These are phyloP conservation scores for Yamadazyma siamensis DNA, from an alignment of 1,139 yeast species.

Conservation along the genomic window DNA sequence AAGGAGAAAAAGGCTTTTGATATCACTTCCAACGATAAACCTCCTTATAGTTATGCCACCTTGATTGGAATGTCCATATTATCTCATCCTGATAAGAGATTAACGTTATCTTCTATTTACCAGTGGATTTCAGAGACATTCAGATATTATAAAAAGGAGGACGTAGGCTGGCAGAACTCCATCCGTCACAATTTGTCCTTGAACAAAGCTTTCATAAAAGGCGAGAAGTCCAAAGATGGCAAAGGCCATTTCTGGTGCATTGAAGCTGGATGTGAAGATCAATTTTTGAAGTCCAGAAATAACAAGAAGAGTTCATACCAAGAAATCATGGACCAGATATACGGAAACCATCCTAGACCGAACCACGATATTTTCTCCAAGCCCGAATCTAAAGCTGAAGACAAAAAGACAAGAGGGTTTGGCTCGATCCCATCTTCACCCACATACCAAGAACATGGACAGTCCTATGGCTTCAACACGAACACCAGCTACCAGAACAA, in stretches of 20 bases:
- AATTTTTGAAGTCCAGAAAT: constrained; percentile 66
- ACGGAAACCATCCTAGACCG: constrained; percentile 3
- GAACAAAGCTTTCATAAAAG: constrained; percentile 85
- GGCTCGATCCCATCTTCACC: constrained; percentile 28
- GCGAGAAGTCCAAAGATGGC: constrained; percentile 91
- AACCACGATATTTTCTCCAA: constrained; percentile 1
- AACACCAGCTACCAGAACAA: constrained; percentile 11
- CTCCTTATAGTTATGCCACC: constrained; percentile 93
- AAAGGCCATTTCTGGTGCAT: constrained; percentile 98
- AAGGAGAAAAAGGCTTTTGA: constrained; percentile 23
- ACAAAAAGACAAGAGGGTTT: constrained; percentile 12
- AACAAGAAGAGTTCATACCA: constrained; percentile 45
- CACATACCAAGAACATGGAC: not conserved
- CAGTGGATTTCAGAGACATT: constrained; percentile 90
- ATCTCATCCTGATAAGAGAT: constrained; percentile 72
- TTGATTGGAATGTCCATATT: constrained; percentile 92
- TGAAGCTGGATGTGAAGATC: constrained; percentile 76
- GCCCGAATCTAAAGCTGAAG: not conserved
- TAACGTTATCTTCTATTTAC: constrained; percentile 89
- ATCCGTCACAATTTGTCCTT: constrained; percentile 82
- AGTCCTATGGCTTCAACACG: no score
- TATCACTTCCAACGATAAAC: constrained; percentile 57
- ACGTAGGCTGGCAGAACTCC: constrained; percentile 93
- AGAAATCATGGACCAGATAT: constrained; percentile 45
- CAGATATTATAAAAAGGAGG: constrained; percentile 76